Evolutionary conservation across 139 green algal species (phyloP), one percentile per base, ranked within the genome.

Genomic region (Spirogloea muscicola): DNA sequence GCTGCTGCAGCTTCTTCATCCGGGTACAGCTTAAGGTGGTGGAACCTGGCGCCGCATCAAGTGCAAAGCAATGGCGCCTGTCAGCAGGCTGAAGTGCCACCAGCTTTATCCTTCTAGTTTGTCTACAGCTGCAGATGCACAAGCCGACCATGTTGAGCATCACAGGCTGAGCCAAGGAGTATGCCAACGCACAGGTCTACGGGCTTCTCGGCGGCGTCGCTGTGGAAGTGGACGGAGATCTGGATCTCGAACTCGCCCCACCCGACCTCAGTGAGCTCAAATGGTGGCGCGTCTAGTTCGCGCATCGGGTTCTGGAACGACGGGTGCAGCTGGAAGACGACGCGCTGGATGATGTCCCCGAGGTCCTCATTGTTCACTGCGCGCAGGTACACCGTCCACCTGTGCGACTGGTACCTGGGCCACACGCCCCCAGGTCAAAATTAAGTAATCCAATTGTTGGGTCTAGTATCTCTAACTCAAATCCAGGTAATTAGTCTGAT

Each of bases 231-330:
- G 16, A 96, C 63, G 29, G 74, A 86, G 58, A 87, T 81, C 49
- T 29, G 49, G 49, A 84, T 95, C 55, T 98, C 92, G 77, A 98
- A 98, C 84, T 98, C 94, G 42, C 94, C 94, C 94, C 94, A 98
- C 10, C 94, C 94, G 31, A 72, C 84, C 77, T 98, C 94, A 25
- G 84, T 94, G 16, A 94, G 64, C 69, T 92, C 83, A 48, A 85
- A 92, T 0, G 88, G 87, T 43, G 84, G 81, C 27, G 58, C 9
- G 3, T 86, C 63, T 1, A 92, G 42, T 2, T 83, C 43, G 36
- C 70, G 59, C 16, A 66, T 82, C 2, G 93, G 87, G 40, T 93
- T 90, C 1, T 76, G 48, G 76, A 98, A 98, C 10, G 71, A 91
- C 2, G 87, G 77, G 74, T 98, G 94, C 80, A 98, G 84, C 44